These are phyloP conservation scores for Termitomyces sp. DNA, from an alignment of 768 basidiomycete genomes.

Conservation along the genomic window DNA sequence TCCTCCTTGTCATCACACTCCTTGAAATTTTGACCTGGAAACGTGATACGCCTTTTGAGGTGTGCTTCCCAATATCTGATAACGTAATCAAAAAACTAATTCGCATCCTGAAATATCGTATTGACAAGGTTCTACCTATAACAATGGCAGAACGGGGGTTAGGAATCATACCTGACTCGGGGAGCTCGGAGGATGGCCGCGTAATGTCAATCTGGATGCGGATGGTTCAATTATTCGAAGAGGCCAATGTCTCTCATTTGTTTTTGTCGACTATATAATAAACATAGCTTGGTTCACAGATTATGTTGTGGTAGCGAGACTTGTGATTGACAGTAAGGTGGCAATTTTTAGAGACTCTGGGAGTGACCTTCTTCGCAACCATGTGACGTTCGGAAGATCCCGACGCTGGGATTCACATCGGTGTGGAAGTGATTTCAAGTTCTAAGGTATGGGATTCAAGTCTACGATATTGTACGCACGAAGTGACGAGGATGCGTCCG, in stretches of 20 bases:
- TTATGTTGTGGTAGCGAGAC: no score
- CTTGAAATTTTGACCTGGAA: slow-evolving; percentile 4
- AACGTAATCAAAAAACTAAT: neutral
- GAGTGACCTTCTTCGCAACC: no score
- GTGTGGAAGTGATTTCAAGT: no score
- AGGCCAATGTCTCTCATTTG: neutral
- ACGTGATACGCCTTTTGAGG: neutral
- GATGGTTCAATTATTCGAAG: neutral
- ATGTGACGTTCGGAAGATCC: no score
- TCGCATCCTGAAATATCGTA: neutral
- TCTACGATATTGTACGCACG: no score
- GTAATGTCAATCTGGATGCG: neutral
- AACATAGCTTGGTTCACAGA: no score
- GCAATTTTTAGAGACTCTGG: neutral
- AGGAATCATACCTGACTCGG: neutral
- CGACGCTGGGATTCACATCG: no score
- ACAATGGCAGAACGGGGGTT: slow-evolving; percentile 1
- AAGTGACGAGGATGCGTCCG: no score
- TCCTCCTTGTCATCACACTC: neutral
- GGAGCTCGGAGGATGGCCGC: neutral
- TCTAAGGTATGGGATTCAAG: no score
- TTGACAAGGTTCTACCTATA: neutral
- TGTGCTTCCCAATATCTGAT: neutral
- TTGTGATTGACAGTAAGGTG: no score
- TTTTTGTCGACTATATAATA: no score